A percentile compares a stretch with the other conserved stretches of the same genome.
These are phyloP conservation scores for Geotrichum macrosporum DNA, from an alignment of 1,139 yeast species.

Conservation along the genomic window DNA sequence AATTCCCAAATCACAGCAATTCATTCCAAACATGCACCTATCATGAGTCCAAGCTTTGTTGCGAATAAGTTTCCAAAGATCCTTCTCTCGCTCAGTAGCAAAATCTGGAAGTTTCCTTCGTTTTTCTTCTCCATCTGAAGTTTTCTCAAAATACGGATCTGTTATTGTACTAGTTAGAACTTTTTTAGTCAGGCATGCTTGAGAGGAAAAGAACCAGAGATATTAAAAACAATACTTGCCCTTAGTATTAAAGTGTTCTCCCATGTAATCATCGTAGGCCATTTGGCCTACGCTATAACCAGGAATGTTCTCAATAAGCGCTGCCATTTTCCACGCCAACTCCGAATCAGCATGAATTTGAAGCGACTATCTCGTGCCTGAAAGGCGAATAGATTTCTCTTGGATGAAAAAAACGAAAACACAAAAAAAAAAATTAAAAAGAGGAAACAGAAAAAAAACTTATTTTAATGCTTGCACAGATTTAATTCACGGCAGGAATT, in stretches of 20 bases:
- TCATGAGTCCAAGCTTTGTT: conserved; percentile 82
- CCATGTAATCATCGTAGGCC: conserved; percentile 61
- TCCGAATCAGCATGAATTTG: too few species aligned
- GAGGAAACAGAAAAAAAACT: too few species aligned
- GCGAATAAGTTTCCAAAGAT: conserved; percentile 68
- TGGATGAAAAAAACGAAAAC: too few species aligned
- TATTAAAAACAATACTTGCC: too few species aligned
- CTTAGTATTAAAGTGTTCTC: conserved; percentile 53
- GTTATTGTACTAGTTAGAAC: too few species aligned
- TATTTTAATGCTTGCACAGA: too few species aligned
- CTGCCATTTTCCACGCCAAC: too few species aligned
- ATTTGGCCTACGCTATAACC: conserved; percentile 55
- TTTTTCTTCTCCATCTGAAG: conserved; percentile 47
- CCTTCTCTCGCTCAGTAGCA: conserved; percentile 58
- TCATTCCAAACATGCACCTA: conserved; percentile 62
- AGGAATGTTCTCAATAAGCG: conserved; percentile 49
- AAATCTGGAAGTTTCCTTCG: conserved; percentile 57
- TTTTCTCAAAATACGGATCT: conserved; percentile 64
- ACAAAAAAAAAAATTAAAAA: too few species aligned
- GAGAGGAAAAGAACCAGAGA: neutral
- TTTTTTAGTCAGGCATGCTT: too few species aligned
- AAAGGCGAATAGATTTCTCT: too few species aligned
- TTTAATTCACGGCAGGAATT: too few species aligned
- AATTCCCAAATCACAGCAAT: conserved; percentile 54
- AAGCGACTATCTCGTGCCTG: too few species aligned